A percentile compares a stretch with the other conserved stretches of the same genome.
These are phyloP conservation scores for Thoreauomyces humboldtii DNA, from an alignment of 192 early-diverging fungal species.

Conservation along the genomic window DNA sequence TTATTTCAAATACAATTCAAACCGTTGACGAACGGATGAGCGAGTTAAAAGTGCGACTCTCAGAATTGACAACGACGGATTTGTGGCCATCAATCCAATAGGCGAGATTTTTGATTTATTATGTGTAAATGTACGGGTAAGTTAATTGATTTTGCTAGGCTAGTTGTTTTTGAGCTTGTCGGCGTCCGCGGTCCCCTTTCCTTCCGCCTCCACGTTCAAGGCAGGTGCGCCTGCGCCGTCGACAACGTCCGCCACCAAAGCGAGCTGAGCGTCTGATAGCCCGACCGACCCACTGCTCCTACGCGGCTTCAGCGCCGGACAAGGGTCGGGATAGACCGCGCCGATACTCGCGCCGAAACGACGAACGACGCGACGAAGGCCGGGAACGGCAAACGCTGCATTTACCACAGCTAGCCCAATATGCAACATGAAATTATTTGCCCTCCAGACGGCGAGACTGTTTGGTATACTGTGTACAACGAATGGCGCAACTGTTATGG, in stretches of 20 bases:
- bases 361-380: not conserved
- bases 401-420: constrained; percentile 46
- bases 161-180: too few relatives aligned
- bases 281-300: too few relatives aligned
- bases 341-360: constrained; percentile 19
- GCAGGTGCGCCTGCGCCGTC: not conserved
- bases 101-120: too few relatives aligned
- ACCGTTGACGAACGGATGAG: too few relatives aligned
- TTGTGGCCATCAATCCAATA: too few relatives aligned
- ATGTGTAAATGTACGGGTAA: too few relatives aligned
- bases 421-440: constrained; percentile 60
- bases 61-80: too few relatives aligned
- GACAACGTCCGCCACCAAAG: constrained; percentile 1
- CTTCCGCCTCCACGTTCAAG: not conserved
- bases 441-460: constrained; percentile 60
- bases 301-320: too few relatives aligned
- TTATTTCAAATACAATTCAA: too few relatives aligned
- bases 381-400: constrained; percentile 2
- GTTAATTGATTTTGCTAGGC: too few relatives aligned
- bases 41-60: too few relatives aligned
- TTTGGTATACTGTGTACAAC: constrained; percentile 55
- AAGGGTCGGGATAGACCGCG: constrained; percentile 1
- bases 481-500: constrained; percentile 67
- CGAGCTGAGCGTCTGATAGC: not conserved
- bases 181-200: too few relatives aligned